These are phyloP conservation scores for Deinandra increscens DNA, from an alignment of 129 eudicot species.

Conservation along the genomic window DNA sequence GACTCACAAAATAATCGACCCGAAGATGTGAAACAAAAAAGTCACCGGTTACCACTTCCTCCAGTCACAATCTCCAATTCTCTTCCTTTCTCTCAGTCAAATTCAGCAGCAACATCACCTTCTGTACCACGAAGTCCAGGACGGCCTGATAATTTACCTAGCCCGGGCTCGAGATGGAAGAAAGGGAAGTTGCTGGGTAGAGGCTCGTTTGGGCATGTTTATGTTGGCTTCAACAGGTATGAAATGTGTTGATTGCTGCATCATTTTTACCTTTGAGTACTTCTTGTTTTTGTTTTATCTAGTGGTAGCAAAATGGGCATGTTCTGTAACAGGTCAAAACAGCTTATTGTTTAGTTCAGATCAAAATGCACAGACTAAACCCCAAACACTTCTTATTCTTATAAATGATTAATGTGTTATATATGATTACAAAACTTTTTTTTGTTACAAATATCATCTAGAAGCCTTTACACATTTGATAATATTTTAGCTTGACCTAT, in stretches of 20 bases:
- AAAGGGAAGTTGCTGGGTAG: constrained; percentile 88
- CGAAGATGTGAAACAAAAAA: constrained; percentile 74
- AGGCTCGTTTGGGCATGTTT: constrained; percentile 99
- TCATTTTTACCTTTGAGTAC: background rate
- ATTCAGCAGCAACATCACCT: constrained; percentile 91
- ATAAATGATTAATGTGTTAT: background rate
- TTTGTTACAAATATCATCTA: background rate
- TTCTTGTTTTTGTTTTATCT: constrained; percentile 1
- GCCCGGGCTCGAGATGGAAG: constrained; percentile 87
- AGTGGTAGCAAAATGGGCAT: constrained; percentile 2
- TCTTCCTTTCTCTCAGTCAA: constrained; percentile 70
- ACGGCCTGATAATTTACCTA: constrained; percentile 62
- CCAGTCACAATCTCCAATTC: constrained; percentile 60
- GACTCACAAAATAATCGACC: constrained; percentile 59
- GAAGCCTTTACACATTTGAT: background rate
- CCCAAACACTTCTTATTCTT: background rate
- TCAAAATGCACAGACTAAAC: background rate
- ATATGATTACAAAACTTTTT: background rate
- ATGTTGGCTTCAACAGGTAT: constrained; percentile 90
- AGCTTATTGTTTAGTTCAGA: background rate
- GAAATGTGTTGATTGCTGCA: background rate
- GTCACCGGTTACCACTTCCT: constrained; percentile 88
- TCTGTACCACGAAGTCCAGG: constrained; percentile 91
- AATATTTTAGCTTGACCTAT: too few relatives aligned
- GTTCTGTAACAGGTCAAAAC: constrained; percentile 1